A percentile compares a stretch with the other conserved stretches of the same genome.
These are phyloP conservation scores for Tuber magnatum DNA, from an alignment of 495 filamentous ascomycete genomes.

Conservation along the genomic window DNA sequence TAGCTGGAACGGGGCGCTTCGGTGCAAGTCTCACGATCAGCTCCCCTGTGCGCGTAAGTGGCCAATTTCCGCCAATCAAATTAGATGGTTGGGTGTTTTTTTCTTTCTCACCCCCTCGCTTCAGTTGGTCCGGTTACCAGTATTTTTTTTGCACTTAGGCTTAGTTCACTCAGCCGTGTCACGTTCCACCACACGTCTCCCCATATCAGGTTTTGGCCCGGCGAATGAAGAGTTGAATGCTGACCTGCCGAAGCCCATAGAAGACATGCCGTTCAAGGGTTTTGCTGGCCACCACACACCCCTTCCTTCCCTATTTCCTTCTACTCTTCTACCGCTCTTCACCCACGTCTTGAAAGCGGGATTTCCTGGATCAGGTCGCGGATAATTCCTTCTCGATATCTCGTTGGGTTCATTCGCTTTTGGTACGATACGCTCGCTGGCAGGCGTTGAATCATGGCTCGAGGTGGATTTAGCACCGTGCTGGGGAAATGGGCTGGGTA, in stretches of 20 bases:
- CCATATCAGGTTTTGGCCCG: neutral
- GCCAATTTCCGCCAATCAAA: neutral
- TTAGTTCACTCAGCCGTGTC: neutral
- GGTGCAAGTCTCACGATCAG: neutral
- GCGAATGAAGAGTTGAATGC: neutral
- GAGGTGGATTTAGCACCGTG: neutral
- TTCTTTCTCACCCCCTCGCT: neutral
- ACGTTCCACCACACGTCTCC: neutral
- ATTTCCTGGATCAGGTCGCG: neutral
- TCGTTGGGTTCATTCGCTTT: neutral
- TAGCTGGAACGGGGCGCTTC: neutral
- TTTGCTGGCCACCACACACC: neutral
- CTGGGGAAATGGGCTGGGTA: neutral
- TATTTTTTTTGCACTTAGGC: neutral
- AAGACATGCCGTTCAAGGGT: neutral
- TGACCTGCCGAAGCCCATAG: neutral
- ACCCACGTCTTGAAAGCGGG: neutral
- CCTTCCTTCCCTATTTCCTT: neutral
- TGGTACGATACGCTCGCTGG: slow-evolving; percentile 1
- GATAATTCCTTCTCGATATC: neutral
- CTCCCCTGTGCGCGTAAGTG: neutral
- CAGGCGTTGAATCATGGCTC: slow-evolving; percentile 5
- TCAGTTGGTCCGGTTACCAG: neutral
- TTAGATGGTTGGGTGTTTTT: neutral
- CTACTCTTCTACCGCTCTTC: neutral